Conservation (phyloP, 306 rosid genomes). For the Vicia sativa region DNA sequence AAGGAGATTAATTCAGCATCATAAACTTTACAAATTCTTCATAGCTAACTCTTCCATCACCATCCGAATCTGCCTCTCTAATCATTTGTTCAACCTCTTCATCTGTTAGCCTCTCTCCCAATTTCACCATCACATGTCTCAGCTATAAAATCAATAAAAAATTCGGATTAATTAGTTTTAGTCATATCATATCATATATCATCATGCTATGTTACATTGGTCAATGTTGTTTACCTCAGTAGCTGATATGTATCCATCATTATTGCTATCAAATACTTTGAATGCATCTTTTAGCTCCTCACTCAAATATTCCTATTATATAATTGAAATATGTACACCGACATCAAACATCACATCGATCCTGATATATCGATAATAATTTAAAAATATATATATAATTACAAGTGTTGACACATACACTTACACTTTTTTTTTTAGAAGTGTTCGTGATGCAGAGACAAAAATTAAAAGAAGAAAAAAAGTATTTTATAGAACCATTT, state of each 20-base stretch:
- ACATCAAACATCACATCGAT: too few relatives aligned
- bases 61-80: constrained; percentile 7
- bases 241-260: constrained; percentile 82
- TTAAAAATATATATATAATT: too few relatives aligned
- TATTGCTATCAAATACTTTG: constrained; percentile 81
- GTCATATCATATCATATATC: neutral
- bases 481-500: neutral
- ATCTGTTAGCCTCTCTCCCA: constrained; percentile 4
- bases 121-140: neutral
- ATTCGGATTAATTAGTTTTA: too few relatives aligned
- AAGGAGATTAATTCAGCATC: neutral
- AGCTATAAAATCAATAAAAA: neutral
- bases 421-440: too few relatives aligned
- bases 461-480: too few relatives aligned
- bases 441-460: too few relatives aligned
- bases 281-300: constrained; percentile 87
- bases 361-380: too few relatives aligned
- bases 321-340: too few relatives aligned
- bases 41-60: constrained; percentile 11
- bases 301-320: constrained; percentile 40
- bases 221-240: constrained; percentile 52
- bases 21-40: constrained; percentile 4
- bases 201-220: neutral
- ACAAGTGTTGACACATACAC: too few relatives aligned
- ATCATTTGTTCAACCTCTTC: constrained; percentile 9